These are phyloP conservation scores for Zoysia japonica DNA, from an alignment of 176 grass and related monocot species.

Conservation along the genomic window DNA sequence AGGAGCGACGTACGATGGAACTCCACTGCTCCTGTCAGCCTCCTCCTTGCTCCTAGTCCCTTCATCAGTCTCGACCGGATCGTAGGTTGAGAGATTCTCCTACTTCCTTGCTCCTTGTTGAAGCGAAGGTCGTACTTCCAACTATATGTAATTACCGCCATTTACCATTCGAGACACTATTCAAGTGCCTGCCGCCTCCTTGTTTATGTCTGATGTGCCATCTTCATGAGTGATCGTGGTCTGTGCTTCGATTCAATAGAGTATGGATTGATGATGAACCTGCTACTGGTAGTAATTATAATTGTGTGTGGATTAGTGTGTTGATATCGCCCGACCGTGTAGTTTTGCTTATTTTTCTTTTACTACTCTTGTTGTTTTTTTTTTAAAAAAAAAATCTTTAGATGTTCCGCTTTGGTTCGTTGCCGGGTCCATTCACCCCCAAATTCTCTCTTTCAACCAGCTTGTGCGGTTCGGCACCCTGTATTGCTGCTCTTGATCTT, in stretches of 20 bases:
- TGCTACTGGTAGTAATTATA: not conserved
- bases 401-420: not conserved
- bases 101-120: no score
- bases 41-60: not conserved
- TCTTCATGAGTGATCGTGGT: not conserved
- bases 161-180: slow-evolving; percentile 14
- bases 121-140: not conserved
- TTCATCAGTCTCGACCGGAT: not conserved
- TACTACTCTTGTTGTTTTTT: not conserved
- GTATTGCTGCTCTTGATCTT: no score
- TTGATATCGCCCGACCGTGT: not conserved
- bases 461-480: not conserved
- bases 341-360: not conserved
- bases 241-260: not conserved
- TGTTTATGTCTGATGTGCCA: not conserved
- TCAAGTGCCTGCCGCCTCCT: not conserved
- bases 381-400: not conserved
- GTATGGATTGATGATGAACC: no score
- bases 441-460: not conserved
- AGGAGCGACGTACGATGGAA: slow-evolving; percentile 10
- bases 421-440: not conserved
- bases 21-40: not conserved
- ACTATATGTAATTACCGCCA: slow-evolving; percentile 32
- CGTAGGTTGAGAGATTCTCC: not conserved
- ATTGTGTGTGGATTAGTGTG: not conserved